These are phyloP conservation scores for Staphylotrichum longicolle DNA, from an alignment of 495 filamentous ascomycete species.

Conservation along the genomic window DNA sequence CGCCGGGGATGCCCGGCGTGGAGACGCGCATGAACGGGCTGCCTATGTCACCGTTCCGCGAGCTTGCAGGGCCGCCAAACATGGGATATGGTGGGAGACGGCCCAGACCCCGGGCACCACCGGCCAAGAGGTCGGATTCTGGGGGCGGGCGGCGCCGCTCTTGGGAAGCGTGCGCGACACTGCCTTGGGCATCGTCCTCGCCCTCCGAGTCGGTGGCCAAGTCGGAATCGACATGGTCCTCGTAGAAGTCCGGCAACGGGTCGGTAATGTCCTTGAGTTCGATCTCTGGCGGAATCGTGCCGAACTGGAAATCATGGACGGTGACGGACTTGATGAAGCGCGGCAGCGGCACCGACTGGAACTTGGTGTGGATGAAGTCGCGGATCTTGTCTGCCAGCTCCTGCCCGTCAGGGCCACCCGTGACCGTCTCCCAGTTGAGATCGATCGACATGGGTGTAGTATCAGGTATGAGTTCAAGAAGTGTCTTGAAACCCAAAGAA, in stretches of 20 bases:
- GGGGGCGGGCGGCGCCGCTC: slow-evolving; percentile 41
- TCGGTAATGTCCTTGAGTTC: slow-evolving; percentile 97
- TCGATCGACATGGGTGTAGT: slow-evolving; percentile 79
- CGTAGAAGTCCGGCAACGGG: slow-evolving; percentile 94
- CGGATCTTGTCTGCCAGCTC: slow-evolving; percentile 81
- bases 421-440: slow-evolving; percentile 90
- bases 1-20: slow-evolving; percentile 78
- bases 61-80: slow-evolving; percentile 31
- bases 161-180: slow-evolving; percentile 40
- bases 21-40: slow-evolving; percentile 65
- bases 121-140: slow-evolving; percentile 9
- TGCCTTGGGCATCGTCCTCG: slow-evolving; percentile 40
- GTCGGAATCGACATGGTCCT: slow-evolving; percentile 59
- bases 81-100: slow-evolving; percentile 38
- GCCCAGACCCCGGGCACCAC: neutral
- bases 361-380: slow-evolving; percentile 90
- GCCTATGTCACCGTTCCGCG: slow-evolving; percentile 52
- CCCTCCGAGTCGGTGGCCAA: slow-evolving; percentile 36
- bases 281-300: slow-evolving; percentile 73
- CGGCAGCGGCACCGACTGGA: slow-evolving; percentile 85
- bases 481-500: no score
- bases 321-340: slow-evolving; percentile 96
- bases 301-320: slow-evolving; percentile 92
- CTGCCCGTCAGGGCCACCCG: slow-evolving; percentile 80
- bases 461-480: no score